phyloP scores from a whole-genome alignment of 2,329 filamentous ascomycete genomes.

The Diaporthe sp. region DNA sequence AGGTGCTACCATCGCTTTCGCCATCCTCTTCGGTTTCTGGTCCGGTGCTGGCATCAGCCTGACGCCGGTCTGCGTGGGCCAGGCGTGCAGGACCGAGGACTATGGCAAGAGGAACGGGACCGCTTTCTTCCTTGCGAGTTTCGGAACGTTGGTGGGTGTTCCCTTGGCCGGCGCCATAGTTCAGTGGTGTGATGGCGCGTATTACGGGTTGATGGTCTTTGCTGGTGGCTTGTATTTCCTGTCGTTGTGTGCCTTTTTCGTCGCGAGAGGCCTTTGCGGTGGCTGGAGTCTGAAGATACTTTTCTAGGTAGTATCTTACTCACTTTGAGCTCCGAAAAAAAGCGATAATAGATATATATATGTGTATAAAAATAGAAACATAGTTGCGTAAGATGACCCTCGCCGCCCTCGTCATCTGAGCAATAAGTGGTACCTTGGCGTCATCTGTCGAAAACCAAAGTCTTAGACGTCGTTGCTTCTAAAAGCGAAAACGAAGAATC shows the following conservation, averaged over 20 bases:
- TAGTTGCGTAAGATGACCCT: no score
- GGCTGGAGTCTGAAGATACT: background rate
- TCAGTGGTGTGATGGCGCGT: conserved; percentile 67
- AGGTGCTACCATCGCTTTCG: conserved; percentile 78
- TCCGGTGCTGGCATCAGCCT: conserved; percentile 85
- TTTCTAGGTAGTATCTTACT: background rate
- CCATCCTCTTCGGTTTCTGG: conserved; percentile 83
- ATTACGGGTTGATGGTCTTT: conserved; percentile 76
- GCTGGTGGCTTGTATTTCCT: conserved; percentile 71
- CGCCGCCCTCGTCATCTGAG: no score
- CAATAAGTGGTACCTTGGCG: no score
- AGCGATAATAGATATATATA: no score
- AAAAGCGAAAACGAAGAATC: no score
- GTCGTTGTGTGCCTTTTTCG: background rate
- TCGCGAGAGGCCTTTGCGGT: background rate
- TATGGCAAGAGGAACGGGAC: conserved; percentile 91
- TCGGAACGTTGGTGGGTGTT: conserved; percentile 80
- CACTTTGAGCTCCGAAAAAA: no score
- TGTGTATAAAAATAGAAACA: no score
- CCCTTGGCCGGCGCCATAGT: conserved; percentile 78
- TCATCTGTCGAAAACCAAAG: no score
- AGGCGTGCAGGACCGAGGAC: conserved; percentile 83
- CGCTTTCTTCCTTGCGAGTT: conserved; percentile 83
- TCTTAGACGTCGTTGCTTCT: no score
- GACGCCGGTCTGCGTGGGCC: conserved; percentile 86